Percentiles rank a stretch among this genome's conserved stretches.
These are phyloP conservation scores for Collariella sp. DNA, from an alignment of 495 filamentous ascomycete species.

Conservation along the genomic window DNA sequence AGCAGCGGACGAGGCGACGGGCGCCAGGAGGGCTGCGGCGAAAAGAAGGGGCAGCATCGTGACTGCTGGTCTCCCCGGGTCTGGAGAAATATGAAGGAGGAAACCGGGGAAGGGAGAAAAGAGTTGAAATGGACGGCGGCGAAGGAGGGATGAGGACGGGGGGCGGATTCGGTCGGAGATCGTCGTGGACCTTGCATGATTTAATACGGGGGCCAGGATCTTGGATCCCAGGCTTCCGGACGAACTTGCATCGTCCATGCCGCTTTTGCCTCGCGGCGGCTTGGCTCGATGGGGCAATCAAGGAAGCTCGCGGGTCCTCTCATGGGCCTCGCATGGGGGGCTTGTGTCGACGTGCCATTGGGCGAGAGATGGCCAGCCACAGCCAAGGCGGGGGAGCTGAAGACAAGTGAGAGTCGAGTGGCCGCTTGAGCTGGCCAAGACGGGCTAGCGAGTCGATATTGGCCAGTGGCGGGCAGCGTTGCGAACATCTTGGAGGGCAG, in stretches of 20 bases:
- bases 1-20: background rate
- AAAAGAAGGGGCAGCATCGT: slow-evolving; percentile 11
- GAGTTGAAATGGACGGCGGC: background rate
- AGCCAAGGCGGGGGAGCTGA: background rate
- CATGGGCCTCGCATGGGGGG: no score
- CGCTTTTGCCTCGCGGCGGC: background rate
- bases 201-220: background rate
- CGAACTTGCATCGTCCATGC: background rate
- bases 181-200: background rate
- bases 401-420: background rate
- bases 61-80: background rate
- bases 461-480: no score
- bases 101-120: background rate
- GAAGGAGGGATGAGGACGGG: background rate
- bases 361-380: background rate
- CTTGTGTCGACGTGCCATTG: slow-evolving; percentile 1
- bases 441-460: no score
- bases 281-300: background rate
- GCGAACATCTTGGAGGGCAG: no score
- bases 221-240: background rate
- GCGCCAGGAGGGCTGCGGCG: slow-evolving; percentile 1
- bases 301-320: no score
- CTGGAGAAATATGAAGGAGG: background rate
- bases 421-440: no score
- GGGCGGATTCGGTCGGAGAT: background rate